These are phyloP conservation scores for Kazachstania taianensis DNA, from an alignment of 805 yeast genomes.

Conservation along the genomic window DNA sequence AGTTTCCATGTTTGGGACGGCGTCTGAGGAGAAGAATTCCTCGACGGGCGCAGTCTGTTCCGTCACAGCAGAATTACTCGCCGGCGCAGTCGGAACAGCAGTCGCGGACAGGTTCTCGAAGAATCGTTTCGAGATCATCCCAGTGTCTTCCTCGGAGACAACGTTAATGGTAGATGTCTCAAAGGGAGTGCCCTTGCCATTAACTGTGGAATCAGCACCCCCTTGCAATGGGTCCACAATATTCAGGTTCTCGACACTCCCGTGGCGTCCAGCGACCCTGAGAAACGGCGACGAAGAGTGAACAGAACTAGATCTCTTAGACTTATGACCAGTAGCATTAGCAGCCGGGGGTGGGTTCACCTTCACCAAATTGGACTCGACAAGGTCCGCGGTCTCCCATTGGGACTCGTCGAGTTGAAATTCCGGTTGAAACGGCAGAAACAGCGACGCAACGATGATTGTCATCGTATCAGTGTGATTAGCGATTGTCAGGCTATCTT, in stretches of 20 bases:
- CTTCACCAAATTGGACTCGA: conserved; percentile 20
- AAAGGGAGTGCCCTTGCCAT: conserved; percentile 10
- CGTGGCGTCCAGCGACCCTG: too few relatives aligned
- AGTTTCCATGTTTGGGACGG: neutral
- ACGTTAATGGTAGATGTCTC: conserved; percentile 1
- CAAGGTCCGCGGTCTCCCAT: conserved; percentile 27
- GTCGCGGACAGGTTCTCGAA: conserved; percentile 31
- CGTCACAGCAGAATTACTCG: neutral
- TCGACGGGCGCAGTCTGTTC: conserved; percentile 35
- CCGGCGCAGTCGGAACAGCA: conserved; percentile 7
- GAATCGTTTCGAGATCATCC: conserved; percentile 24
- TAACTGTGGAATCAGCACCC: neutral
- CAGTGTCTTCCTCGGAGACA: conserved; percentile 1
- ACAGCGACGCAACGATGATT: conserved; percentile 60
- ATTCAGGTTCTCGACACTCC: neutral
- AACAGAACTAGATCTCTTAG: conserved; percentile 5
- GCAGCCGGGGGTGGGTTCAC: conserved; percentile 14
- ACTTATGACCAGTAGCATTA: conserved; percentile 9
- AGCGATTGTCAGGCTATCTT: too few relatives aligned
- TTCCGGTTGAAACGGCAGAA: conserved; percentile 69
- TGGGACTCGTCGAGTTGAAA: conserved; percentile 28
- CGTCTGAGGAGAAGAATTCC: conserved; percentile 41
- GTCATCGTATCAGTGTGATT: conserved; percentile 55
- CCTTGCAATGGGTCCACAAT: too few relatives aligned
- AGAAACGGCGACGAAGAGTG: conserved; percentile 14